Base-by-base conservation (phyloP, 2,329 filamentous ascomycete species). In the Pestalotiopsis sp. region DNA sequence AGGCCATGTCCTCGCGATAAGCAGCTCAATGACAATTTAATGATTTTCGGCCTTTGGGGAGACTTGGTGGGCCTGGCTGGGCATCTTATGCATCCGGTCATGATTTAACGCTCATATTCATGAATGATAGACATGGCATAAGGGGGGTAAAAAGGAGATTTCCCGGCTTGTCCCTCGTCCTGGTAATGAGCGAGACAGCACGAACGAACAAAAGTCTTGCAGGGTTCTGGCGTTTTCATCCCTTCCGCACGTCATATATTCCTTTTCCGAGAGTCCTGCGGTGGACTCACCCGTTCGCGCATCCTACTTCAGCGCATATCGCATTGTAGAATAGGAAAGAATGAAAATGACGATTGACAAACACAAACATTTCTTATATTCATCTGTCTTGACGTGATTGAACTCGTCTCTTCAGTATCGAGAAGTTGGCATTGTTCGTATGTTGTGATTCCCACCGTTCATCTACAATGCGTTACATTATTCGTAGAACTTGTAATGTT, bases 1-100 rank as follows among this genome's bases (percentile, higher is more conserved):
- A 98, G 92, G 95, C 93, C 78, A 97, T 97, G 93, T 91, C 93
- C 74, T 95, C 93, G 80, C 91, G 93, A 84, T 97, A 95, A 90
- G 72, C 73, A 67, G 59, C 66, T 65, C 36, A 56, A 36, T 67
- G 61, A 67, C 25, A 31, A 67, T 72, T 77, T 75, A 72, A 67
- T 70, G 70, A 72, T 71, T 72, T 73, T 71, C 60, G 73, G 70
- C 70, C 73, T 72, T 70, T 71, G 74, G 72, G 72, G 72, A 71
- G 74, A 72, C 27, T 74, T 74, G 73, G 75, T 72, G 73, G 75
- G 73, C 71, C 72, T 71, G 67, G 68, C 71, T 73, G 74, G 73
- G 45, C 45, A 72, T 72, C 73, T 71, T 73, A 70, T 69, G 70
- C 70, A 70, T 72, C 73, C 72, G 71, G 69, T 66, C 69, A 73